Conservation (phyloP, 1,284 basidiomycete species). For the Takashimella koratensis region DNA sequence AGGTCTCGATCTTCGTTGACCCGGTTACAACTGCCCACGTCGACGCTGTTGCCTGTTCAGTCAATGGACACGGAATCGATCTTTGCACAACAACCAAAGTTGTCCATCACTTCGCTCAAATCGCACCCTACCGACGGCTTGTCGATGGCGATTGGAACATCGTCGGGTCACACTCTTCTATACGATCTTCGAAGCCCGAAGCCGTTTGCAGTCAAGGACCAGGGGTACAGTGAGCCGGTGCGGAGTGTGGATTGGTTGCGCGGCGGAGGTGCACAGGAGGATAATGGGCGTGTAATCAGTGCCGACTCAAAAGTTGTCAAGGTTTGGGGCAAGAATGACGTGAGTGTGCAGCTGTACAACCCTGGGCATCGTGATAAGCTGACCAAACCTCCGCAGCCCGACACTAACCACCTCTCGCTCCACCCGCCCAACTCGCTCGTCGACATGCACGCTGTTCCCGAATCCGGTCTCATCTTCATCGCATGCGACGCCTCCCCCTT, state of each 20-base stretch:
- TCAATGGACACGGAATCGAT: conserved; percentile 29
- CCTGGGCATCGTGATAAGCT: conserved; percentile 5
- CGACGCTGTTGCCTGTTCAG: conserved; percentile 55
- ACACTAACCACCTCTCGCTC: conserved; percentile 84
- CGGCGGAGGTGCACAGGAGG: conserved; percentile 79
- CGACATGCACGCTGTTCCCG: conserved; percentile 80
- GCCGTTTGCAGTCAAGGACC: conserved; percentile 88
- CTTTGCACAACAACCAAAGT: conserved; percentile 36
- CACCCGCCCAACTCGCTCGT: conserved; percentile 85
- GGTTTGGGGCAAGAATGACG: conserved; percentile 83
- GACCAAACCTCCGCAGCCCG: conserved; percentile 56
- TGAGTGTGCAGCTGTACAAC: conserved; percentile 50
- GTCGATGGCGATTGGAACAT: conserved; percentile 90
- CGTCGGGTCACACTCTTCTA: conserved; percentile 86
- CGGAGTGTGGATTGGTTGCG: conserved; percentile 87
- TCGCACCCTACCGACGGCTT: conserved; percentile 78
- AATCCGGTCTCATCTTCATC: conserved; percentile 77
- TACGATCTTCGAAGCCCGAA: conserved; percentile 87
- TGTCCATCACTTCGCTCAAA: conserved; percentile 80
- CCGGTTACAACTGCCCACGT: conserved; percentile 67
- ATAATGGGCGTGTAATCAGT: conserved; percentile 69
- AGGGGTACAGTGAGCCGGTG: conserved; percentile 92
- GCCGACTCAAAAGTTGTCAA: conserved; percentile 94
- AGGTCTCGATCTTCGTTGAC: conserved; percentile 63
- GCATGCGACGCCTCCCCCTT: conserved; percentile 92